A percentile compares a stretch with the other conserved stretches of the same genome.
Evolutionary conservation across 257 asterid genomes (phyloP).

Genomic region (Scutellaria galericulata): DNA sequence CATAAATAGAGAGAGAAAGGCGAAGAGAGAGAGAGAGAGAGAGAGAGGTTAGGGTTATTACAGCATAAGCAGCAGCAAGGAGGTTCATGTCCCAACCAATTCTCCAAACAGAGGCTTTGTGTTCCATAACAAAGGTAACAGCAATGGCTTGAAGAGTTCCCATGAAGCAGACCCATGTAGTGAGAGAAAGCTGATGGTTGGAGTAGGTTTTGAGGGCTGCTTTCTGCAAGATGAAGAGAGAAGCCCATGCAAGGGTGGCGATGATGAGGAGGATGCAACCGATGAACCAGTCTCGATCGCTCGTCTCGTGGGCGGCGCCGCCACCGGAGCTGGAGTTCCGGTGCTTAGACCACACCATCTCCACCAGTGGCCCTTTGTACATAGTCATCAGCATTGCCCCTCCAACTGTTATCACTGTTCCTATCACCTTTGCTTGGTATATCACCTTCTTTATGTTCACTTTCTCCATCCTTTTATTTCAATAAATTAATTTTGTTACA

Average conservation of each 20-base stretch:
- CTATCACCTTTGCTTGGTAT: slow-evolving; percentile 76
- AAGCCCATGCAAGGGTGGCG: slow-evolving; percentile 88
- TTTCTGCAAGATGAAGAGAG: slow-evolving; percentile 73
- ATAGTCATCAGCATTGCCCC: slow-evolving; percentile 90
- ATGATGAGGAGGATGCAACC: slow-evolving; percentile 79
- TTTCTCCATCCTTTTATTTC: slow-evolving; percentile 71
- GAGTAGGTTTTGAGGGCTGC: slow-evolving; percentile 58
- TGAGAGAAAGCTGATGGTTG: slow-evolving; percentile 72
- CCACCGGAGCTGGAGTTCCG: slow-evolving; percentile 36
- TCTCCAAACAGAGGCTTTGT: slow-evolving; percentile 57
- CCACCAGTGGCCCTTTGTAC: slow-evolving; percentile 76
- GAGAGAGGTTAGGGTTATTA: slow-evolving; percentile 23
- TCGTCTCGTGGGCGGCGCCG: slow-evolving; percentile 30
- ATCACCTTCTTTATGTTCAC: slow-evolving; percentile 69
- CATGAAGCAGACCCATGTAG: slow-evolving; percentile 66
- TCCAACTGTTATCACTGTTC: slow-evolving; percentile 65
- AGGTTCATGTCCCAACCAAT: slow-evolving; percentile 89
- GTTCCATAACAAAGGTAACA: slow-evolving; percentile 77
- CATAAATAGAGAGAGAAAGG: background rate
- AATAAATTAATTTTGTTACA: background rate
- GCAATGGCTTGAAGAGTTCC: slow-evolving; percentile 84
- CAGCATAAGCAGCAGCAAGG: slow-evolving; percentile 91
- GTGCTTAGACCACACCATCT: slow-evolving; percentile 63
- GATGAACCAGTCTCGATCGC: slow-evolving; percentile 75
- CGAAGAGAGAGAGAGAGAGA: slow-evolving; percentile 2